A percentile compares a stretch with the other conserved stretches of the same genome.
Evolutionary conservation across 2,329 filamentous ascomycete species (phyloP).

Genomic region (Aspergillus tubingensis): DNA sequence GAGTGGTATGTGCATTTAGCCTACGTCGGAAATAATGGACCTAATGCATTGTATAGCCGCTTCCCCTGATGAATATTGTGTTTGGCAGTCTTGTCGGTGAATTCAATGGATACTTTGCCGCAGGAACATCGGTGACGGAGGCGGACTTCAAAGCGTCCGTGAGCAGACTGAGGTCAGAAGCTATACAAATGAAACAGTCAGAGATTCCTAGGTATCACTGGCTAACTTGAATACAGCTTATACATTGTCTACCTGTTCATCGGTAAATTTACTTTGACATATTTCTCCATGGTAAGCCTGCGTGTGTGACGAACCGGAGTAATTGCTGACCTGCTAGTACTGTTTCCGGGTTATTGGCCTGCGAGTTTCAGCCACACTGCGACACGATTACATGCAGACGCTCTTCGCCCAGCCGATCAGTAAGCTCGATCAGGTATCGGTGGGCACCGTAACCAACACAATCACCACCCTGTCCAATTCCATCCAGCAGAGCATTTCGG

Average conservation of each 20-base stretch:
- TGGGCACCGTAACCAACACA: constrained; percentile 53
- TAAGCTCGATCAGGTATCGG: constrained; percentile 52
- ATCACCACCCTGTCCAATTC: constrained; percentile 57
- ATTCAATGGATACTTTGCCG: constrained; percentile 59
- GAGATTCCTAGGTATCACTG: no score
- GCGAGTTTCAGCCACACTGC: constrained; percentile 53
- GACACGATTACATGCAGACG: constrained; percentile 52
- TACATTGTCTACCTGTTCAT: constrained; percentile 62
- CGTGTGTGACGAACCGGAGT: background rate
- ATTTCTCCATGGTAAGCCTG: constrained; percentile 53
- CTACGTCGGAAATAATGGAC: background rate
- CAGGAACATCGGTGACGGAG: constrained; percentile 42
- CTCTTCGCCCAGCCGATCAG: constrained; percentile 54
- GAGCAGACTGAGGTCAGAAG: constrained; percentile 36
- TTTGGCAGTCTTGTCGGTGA: constrained; percentile 58
- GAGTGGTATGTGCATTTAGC: constrained; percentile 26
- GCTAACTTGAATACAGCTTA: constrained; percentile 38
- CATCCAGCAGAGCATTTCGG: constrained; percentile 57
- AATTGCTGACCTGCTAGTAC: constrained; percentile 25
- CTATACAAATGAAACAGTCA: no score
- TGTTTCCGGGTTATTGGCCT: constrained; percentile 54
- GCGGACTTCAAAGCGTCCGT: constrained; percentile 54
- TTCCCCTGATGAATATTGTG: constrained; percentile 61
- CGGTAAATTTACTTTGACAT: constrained; percentile 56
- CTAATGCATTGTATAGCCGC: constrained; percentile 8